phyloP scores from a whole-genome alignment of 176 grass and related monocot genomes.

The Musa itinerans region DNA sequence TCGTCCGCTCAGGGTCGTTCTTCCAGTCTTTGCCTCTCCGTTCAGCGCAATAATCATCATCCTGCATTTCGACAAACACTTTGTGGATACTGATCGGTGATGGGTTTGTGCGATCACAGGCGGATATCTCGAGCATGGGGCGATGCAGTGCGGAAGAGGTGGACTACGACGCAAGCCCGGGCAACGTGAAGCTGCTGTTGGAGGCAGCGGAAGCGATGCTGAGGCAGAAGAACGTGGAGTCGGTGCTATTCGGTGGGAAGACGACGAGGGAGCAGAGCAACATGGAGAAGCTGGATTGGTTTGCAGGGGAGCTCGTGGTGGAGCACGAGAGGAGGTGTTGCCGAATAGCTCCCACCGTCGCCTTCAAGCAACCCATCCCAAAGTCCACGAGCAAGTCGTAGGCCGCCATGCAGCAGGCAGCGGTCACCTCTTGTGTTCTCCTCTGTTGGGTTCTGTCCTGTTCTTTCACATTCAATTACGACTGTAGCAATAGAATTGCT shows the following conservation, averaged over 20 bases:
- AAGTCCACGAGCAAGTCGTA: slow-evolving; percentile 4
- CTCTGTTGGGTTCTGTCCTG: slow-evolving; percentile 33
- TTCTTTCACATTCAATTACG: slow-evolving; percentile 41
- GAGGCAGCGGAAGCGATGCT: slow-evolving; percentile 67
- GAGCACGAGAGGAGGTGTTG: slow-evolving; percentile 65
- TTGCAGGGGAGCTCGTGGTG: slow-evolving; percentile 59
- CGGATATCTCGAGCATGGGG: slow-evolving; percentile 41
- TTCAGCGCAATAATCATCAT: too few species aligned
- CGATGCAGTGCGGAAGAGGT: slow-evolving; percentile 28
- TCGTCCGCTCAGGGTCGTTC: too few species aligned
- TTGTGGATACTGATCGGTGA: not conserved
- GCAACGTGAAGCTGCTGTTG: slow-evolving; percentile 39
- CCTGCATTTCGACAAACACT: too few species aligned
- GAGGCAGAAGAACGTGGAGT: slow-evolving; percentile 83
- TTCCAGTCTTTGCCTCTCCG: too few species aligned
- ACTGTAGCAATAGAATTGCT: slow-evolving; percentile 45
- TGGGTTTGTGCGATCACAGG: slow-evolving; percentile 17
- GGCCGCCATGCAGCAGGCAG: not conserved
- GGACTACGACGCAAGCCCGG: slow-evolving; percentile 42
- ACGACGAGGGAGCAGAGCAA: slow-evolving; percentile 58
- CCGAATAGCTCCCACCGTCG: slow-evolving; percentile 80
- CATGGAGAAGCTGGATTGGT: slow-evolving; percentile 78
- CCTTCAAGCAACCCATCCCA: slow-evolving; percentile 59
- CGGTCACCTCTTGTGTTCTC: slow-evolving; percentile 9
- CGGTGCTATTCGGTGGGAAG: slow-evolving; percentile 79